These are phyloP conservation scores for Gracilaria caudata DNA, from an alignment of 23 red algal genomes.

Conservation along the genomic window DNA sequence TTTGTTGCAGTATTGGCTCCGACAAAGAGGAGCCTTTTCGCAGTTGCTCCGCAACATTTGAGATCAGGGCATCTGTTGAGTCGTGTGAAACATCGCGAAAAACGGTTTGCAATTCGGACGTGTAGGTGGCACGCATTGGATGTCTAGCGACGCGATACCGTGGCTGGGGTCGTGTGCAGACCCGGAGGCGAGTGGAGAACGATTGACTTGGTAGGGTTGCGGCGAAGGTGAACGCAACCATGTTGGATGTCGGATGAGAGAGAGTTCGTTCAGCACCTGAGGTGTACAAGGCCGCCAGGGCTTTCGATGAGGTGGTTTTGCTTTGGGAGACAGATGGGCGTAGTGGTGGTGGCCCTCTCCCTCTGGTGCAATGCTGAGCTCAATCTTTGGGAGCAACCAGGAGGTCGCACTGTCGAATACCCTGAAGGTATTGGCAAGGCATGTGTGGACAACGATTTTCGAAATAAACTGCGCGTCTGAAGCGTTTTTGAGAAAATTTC, in stretches of 20 bases:
- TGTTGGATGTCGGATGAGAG: background rate
- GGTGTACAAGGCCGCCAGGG: background rate
- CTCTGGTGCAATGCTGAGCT: too few species aligned
- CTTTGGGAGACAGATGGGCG: too few species aligned
- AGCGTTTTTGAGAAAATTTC: too few species aligned
- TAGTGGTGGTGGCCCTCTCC: too few species aligned
- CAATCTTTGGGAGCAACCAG: too few species aligned
- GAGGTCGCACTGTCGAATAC: too few species aligned
- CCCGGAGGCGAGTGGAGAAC: background rate
- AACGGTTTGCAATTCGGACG: background rate
- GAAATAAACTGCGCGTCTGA: too few species aligned
- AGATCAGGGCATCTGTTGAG: background rate
- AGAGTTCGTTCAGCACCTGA: background rate
- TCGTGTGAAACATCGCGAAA: background rate
- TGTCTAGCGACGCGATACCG: background rate
- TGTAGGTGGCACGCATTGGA: slow-evolving; percentile 8
- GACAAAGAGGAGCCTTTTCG: background rate
- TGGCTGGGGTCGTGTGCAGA: background rate
- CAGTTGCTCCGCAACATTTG: background rate
- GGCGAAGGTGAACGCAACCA: slow-evolving; percentile 11
- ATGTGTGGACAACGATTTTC: too few species aligned
- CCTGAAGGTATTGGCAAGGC: too few species aligned
- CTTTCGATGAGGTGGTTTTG: background rate
- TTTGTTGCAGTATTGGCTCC: slow-evolving; percentile 2
- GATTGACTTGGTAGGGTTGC: background rate